phyloP scores from a whole-genome alignment of 441 rosid genomes.

The Brassica balearica region DNA sequence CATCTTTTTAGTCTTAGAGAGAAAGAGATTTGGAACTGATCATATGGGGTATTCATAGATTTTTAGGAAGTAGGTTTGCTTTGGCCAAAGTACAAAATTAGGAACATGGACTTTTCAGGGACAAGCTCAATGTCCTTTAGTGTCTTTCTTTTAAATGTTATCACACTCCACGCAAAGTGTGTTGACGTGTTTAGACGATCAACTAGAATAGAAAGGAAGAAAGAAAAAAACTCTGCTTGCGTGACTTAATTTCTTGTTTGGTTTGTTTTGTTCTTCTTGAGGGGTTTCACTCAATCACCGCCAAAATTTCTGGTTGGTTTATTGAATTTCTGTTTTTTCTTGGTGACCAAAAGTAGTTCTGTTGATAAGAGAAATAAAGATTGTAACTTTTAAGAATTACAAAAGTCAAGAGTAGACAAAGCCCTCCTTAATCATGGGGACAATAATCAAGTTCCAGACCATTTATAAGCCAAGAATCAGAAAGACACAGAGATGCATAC shows the following conservation, averaged over 20 bases:
- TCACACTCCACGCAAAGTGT: constrained; percentile 43
- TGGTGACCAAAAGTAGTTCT: neutral
- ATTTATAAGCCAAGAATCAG: constrained; percentile 11
- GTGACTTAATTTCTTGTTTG: constrained; percentile 38
- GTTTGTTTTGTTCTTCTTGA: constrained; percentile 18
- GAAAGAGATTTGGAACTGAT: constrained; percentile 18
- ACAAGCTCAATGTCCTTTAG: neutral
- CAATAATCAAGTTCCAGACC: neutral
- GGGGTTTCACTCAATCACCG: neutral
- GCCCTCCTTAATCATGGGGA: neutral
- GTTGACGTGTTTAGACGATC: constrained; percentile 32
- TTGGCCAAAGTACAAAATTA: constrained; percentile 1
- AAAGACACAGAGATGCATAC: neutral
- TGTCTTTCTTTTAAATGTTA: constrained; percentile 1
- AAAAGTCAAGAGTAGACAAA: neutral
- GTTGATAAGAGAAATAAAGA: constrained; percentile 1
- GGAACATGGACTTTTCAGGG: constrained; percentile 31
- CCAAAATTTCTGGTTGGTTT: constrained; percentile 16
- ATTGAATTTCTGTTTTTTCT: neutral
- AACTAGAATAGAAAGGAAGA: neutral
- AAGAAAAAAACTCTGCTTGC: constrained; percentile 20
- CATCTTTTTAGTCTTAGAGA: constrained; percentile 44
- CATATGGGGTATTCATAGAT: constrained; percentile 13
- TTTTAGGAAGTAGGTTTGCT: neutral
- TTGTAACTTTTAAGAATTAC: constrained; percentile 20